Evolutionary conservation across 306 rosid genomes (phyloP).

Genomic region (Arachis hypogaea): DNA sequence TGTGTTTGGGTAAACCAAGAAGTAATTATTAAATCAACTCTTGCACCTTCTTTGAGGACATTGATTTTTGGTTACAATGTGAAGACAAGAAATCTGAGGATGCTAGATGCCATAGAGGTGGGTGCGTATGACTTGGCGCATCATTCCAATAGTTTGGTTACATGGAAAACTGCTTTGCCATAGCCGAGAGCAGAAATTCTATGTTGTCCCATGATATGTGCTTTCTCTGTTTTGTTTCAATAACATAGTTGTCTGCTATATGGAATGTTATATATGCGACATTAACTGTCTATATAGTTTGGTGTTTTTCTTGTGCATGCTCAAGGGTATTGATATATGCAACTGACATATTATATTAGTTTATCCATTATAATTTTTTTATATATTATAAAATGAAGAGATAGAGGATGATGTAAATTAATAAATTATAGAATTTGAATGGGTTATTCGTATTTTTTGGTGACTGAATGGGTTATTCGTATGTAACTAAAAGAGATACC

Average conservation of each 20-base stretch:
- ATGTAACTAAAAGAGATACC: too few species aligned
- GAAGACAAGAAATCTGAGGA: conserved; percentile 6
- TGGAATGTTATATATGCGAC: background rate
- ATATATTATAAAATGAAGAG: too few species aligned
- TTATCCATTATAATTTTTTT: too few species aligned
- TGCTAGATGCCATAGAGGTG: background rate
- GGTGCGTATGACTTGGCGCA: conserved; percentile 19
- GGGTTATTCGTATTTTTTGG: too few species aligned
- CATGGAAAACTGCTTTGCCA: conserved; percentile 13
- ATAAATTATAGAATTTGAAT: too few species aligned
- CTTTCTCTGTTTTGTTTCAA: background rate
- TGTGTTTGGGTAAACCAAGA: conserved; percentile 24
- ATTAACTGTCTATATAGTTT: background rate
- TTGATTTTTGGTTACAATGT: conserved; percentile 31
- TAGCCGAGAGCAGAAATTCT: background rate
- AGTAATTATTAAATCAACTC: conserved; percentile 11
- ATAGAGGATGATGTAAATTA: too few species aligned
- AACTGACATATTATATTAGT: too few species aligned
- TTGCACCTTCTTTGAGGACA: conserved; percentile 3
- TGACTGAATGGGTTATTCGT: too few species aligned
- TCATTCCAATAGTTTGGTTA: conserved; percentile 24
- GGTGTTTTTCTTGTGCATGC: background rate
- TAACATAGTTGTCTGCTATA: background rate
- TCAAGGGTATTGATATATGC: background rate
- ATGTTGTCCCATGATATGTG: background rate